A percentile compares a stretch with the other conserved stretches of the same genome.
Conservation (phyloP, 1,139 yeast species). For the Williopsis jadinii region DNA sequence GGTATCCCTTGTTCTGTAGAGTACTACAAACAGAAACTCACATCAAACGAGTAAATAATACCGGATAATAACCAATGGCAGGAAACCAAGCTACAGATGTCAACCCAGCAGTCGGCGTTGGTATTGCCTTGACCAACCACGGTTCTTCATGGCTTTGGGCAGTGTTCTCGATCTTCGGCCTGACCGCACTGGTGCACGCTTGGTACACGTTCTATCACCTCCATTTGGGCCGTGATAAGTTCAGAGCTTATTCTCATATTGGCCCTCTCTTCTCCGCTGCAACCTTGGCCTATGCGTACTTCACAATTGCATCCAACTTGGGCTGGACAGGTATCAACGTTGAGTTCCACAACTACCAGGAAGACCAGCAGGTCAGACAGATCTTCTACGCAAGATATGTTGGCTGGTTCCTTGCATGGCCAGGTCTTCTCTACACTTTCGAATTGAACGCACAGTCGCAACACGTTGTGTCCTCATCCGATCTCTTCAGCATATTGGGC, state of each 20-base stretch:
- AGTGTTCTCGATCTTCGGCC: constrained; percentile 44
- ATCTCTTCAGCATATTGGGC: constrained; percentile 18
- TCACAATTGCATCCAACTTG: constrained; percentile 59
- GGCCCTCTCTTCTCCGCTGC: constrained; percentile 31
- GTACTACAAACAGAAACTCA: background rate
- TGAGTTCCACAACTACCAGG: constrained; percentile 47
- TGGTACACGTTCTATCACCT: constrained; percentile 33
- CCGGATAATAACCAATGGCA: constrained; percentile 4
- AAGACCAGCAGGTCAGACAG: constrained; percentile 39
- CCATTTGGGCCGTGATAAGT: constrained; percentile 5
- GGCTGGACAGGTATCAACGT: constrained; percentile 52
- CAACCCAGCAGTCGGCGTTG: constrained; percentile 41
- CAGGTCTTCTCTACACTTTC: constrained; percentile 21
- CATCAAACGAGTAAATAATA: background rate
- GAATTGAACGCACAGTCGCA: constrained; percentile 20
- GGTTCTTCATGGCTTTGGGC: constrained; percentile 76
- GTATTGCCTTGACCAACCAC: constrained; percentile 46
- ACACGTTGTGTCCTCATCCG: constrained; percentile 11
- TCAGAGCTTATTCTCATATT: constrained; percentile 10
- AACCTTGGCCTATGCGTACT: constrained; percentile 46
- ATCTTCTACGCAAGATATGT: constrained; percentile 58
- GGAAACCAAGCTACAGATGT: constrained; percentile 42
- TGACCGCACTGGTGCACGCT: constrained; percentile 37
- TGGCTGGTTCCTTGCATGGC: constrained; percentile 57
- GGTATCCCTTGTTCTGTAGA: too few species aligned